Evolutionary conservation across 805 yeast genomes (phyloP).

Genomic region (Candida caryicola): DNA sequence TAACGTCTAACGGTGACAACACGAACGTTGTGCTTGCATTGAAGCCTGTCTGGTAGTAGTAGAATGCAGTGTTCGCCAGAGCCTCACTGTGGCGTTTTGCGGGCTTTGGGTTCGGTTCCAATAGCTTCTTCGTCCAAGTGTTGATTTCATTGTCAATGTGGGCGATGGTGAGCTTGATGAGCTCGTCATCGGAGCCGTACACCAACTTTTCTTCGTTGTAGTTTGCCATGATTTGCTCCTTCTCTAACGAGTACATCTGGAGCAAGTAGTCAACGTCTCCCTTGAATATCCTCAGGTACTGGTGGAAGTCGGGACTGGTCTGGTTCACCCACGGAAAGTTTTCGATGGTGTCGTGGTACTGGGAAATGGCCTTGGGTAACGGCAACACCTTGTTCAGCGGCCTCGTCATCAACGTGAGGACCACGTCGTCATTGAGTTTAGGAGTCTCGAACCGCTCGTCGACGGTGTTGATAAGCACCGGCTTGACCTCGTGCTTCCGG

Average conservation of each 20-base stretch:
- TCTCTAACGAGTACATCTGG: slow-evolving; percentile 59
- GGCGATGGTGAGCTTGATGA: slow-evolving; percentile 51
- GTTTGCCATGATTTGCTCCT: slow-evolving; percentile 48
- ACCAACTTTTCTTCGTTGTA: slow-evolving; percentile 55
- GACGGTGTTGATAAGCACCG: slow-evolving; percentile 52
- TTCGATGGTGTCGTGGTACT: slow-evolving; percentile 25
- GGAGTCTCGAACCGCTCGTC: slow-evolving; percentile 62
- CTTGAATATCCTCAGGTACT: slow-evolving; percentile 65
- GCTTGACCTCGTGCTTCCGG: slow-evolving; percentile 55
- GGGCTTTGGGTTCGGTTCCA: slow-evolving; percentile 8
- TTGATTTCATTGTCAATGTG: slow-evolving; percentile 50
- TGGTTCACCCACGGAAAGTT: slow-evolving; percentile 56
- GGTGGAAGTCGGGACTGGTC: slow-evolving; percentile 23
- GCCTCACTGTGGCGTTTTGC: slow-evolving; percentile 24
- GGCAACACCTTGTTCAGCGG: slow-evolving; percentile 48
- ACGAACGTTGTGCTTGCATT: slow-evolving; percentile 61
- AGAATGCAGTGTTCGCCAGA: slow-evolving; percentile 44
- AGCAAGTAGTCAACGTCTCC: slow-evolving; percentile 57
- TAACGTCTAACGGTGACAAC: slow-evolving; percentile 75
- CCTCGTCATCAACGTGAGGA: slow-evolving; percentile 61
- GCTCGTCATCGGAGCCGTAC: slow-evolving; percentile 59
- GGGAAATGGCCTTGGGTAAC: slow-evolving; percentile 38
- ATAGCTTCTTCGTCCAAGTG: slow-evolving; percentile 31
- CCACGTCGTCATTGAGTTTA: slow-evolving; percentile 50
- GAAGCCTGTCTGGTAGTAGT: slow-evolving; percentile 77